Conservation (phyloP, 345 rosid species). For the Brassica cretica region DNA sequence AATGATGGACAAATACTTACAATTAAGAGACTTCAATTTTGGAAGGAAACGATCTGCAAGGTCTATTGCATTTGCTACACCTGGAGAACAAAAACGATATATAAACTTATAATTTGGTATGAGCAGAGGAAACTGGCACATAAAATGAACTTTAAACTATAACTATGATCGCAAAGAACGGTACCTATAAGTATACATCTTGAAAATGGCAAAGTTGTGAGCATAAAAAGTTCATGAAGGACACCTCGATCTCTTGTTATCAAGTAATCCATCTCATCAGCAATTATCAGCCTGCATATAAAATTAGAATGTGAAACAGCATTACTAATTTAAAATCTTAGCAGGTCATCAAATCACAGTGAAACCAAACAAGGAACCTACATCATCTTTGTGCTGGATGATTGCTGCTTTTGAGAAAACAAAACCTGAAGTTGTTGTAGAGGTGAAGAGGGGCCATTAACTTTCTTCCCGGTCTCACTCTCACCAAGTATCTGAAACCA, state of each 20-base stretch:
- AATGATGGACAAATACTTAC: constrained; percentile 41
- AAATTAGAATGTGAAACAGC: background rate
- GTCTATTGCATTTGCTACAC: constrained; percentile 86
- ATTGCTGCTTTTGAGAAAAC: constrained; percentile 58
- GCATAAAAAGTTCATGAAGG: constrained; percentile 88
- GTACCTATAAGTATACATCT: constrained; percentile 84
- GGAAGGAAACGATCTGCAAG: constrained; percentile 90
- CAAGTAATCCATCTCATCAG: constrained; percentile 88
- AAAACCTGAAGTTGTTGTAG: constrained; percentile 63
- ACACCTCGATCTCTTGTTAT: constrained; percentile 76
- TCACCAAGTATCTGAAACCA: constrained; percentile 51
- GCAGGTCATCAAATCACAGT: background rate
- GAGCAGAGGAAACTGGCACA: constrained; percentile 27
- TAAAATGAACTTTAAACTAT: constrained; percentile 18
- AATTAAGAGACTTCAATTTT: constrained; percentile 69
- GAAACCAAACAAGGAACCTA: constrained; percentile 32
- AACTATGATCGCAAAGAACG: background rate
- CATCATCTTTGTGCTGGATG: constrained; percentile 57
- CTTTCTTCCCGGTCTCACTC: constrained; percentile 40
- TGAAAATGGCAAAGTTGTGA: constrained; percentile 78
- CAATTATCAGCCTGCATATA: constrained; percentile 66
- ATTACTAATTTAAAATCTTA: background rate
- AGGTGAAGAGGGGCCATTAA: constrained; percentile 43
- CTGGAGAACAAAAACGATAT: constrained; percentile 38
- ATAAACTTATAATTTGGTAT: background rate